A percentile compares a stretch with the other conserved stretches of the same genome.
Evolutionary conservation across 176 grass and related monocot genomes (phyloP).

Genomic region (Zoysia japonica): DNA sequence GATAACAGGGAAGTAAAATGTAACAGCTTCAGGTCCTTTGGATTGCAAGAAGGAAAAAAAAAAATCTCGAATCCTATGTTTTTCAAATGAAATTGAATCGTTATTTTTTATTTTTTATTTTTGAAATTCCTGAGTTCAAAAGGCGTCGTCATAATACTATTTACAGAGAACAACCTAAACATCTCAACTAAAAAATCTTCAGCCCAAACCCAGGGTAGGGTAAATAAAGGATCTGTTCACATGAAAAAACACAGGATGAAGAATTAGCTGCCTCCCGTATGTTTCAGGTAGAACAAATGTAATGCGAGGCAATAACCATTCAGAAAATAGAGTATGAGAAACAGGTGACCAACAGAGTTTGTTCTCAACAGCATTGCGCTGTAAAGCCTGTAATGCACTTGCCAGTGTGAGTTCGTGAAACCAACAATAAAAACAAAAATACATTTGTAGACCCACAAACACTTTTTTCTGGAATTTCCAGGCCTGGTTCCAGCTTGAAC

Average conservation of each 20-base stretch:
- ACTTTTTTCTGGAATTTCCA: background rate
- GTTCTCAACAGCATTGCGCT: background rate
- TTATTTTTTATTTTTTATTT: too few relatives aligned
- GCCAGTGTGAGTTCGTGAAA: background rate
- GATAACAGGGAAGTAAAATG: background rate
- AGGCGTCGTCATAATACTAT: background rate
- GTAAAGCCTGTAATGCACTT: background rate
- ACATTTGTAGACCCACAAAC: conserved; percentile 16
- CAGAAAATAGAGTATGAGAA: background rate
- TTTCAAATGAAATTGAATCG: too few relatives aligned
- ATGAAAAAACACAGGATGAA: background rate
- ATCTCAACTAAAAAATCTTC: background rate
- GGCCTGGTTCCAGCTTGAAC: background rate
- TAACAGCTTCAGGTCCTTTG: background rate
- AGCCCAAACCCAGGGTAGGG: background rate
- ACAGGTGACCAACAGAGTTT: background rate
- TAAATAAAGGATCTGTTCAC: background rate
- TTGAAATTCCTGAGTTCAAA: too few relatives aligned
- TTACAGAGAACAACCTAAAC: background rate
- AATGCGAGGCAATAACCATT: background rate
- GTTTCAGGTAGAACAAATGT: background rate
- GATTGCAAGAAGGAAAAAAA: too few relatives aligned
- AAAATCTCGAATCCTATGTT: too few relatives aligned
- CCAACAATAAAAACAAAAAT: background rate
- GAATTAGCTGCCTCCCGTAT: background rate